Base-by-base conservation (phyloP, 148 eudicot species). In the Camellia sinensis region DNA sequence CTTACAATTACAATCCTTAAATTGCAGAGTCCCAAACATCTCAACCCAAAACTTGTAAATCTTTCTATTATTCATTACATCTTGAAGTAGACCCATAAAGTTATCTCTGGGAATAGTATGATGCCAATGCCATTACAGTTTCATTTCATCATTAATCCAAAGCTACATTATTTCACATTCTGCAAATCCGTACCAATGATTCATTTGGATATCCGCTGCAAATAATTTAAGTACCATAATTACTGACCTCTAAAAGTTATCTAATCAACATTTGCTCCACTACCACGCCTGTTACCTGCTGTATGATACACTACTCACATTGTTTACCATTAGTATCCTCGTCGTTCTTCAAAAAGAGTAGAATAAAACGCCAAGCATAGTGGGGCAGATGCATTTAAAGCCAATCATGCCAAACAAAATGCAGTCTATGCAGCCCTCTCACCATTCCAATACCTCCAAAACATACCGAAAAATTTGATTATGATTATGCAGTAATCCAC, bases 321-420 rank as follows among this genome's bases (percentile, higher is more conserved):
- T 66, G 62, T 17, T 63, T 48, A 21, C 21, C 3, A 8, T 45
- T 61, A 7, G 52, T 48, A 7, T 7, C 0, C 52, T 48, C 6
- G 52, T 48, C 52, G 2, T 48, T 48, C 52, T 48, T 48, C 52
- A 48, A 3, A 29, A 48, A 48, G 52, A 48, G 52, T 48, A 48
- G 7, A 11, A 44, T 45, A 22, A 75, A 9, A 57, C 5, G 46
- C 56, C 44, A 8, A 2, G 7, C 52, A 48, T 48, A 48, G 60
- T 37, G 72, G 57, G 21, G 14, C 45, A 52, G 41, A 44, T 21
- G 75, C 76, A 73, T 15, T 65, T 46, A 77, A 64, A 46, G 48
- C 71, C 22, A 77, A 76, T 48, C 22, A 66, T 2, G 29, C 17
- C 48, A 65, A 63, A 50, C 50, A 64, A 43, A 48, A 41, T 40